A percentile compares a stretch with the other conserved stretches of the same genome.
These are phyloP conservation scores for Paraconiothyrium sp. DNA, from an alignment of 2,329 filamentous ascomycete genomes.

Conservation along the genomic window DNA sequence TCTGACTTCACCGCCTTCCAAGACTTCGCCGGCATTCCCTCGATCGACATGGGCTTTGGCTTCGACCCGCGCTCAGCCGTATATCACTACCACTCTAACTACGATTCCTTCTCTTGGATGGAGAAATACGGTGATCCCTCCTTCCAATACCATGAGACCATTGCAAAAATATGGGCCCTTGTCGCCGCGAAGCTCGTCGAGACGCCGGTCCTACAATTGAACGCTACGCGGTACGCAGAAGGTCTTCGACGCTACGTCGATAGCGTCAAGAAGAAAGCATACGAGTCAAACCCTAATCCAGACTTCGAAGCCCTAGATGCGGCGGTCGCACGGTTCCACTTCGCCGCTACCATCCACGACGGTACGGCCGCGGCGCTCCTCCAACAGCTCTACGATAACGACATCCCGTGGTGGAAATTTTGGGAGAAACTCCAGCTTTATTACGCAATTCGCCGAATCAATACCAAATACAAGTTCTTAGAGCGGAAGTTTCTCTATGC, in stretches of 20 bases:
- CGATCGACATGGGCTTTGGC: slow-evolving; percentile 58
- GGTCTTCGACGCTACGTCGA: slow-evolving; percentile 55
- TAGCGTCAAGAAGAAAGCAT: slow-evolving; percentile 49
- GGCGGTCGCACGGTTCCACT: slow-evolving; percentile 59
- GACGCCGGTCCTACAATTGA: slow-evolving; percentile 58
- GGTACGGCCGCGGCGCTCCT: slow-evolving; percentile 58
- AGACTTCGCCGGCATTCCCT: slow-evolving; percentile 61
- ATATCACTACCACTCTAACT: slow-evolving; percentile 85
- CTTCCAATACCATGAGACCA: slow-evolving; percentile 66
- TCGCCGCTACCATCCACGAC: slow-evolving; percentile 62
- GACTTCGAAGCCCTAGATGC: slow-evolving; percentile 59
- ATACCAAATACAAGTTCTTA: slow-evolving; percentile 83
- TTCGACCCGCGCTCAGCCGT: slow-evolving; percentile 56
- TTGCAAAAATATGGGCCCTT: slow-evolving; percentile 57
- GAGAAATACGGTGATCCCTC: slow-evolving; percentile 74
- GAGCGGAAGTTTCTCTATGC: slow-evolving; percentile 83
- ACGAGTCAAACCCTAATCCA: slow-evolving; percentile 31
- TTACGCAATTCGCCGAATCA: slow-evolving; percentile 71
- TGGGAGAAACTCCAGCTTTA: slow-evolving; percentile 72
- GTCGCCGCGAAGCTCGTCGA: slow-evolving; percentile 58
- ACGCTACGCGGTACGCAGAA: slow-evolving; percentile 57
- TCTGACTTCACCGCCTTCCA: slow-evolving; percentile 64
- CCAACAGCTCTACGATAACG: slow-evolving; percentile 57
- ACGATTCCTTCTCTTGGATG: slow-evolving; percentile 89
- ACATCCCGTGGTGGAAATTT: slow-evolving; percentile 82